Base-by-base conservation (phyloP, 1,284 basidiomycete genomes). In the Golubevia pallescens region DNA sequence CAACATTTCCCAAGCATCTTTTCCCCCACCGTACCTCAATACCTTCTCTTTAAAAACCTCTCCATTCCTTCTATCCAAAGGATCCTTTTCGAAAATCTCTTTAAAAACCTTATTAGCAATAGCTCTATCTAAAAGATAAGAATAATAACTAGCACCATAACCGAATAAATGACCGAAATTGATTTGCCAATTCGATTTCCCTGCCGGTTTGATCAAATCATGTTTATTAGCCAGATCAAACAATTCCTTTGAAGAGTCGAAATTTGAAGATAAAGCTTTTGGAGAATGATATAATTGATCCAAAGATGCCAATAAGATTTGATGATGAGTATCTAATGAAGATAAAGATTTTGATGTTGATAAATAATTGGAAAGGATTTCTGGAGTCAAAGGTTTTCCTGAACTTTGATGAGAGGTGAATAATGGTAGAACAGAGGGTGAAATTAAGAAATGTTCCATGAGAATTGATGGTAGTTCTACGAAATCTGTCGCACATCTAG, bases 401-500 rank as follows among this genome's bases (percentile, higher is more conserved):
- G 93, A 89, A 19, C 78, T 70, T 74, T 88, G 86, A 75, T 90
- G 89, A n/a, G 84, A 84, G 2, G 89, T 88, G 42, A 97, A 94
- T 14, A 97, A 89, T 6, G 91, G 89, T 14, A 98, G 89, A 16
- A 98, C 94, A 6, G 88, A 86, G 0, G 93, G 91, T 0, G 95
- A 95, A 54, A 90, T 91, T 51, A 97, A 90, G 87, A 99, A 89
- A 83, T 95, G 94, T 86, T 99, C 97, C 97, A 99, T 99, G 21
- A 99, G 90, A 76, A 99, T 97, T 8, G 95, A 98, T 0, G 96
- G 97, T 1, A 99, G 88, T 84, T 99, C 96, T 74, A 98, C 96
- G 83, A 99, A 97, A 86, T 99, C 96, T 0, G 96, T 99, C 0
- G 97, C 93, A 83, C 95, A 98, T n/a, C 97, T 92, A 1, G 96